phyloP scores from a whole-genome alignment of 768 basidiomycete species.

The Fistulinella prunicolor region DNA sequence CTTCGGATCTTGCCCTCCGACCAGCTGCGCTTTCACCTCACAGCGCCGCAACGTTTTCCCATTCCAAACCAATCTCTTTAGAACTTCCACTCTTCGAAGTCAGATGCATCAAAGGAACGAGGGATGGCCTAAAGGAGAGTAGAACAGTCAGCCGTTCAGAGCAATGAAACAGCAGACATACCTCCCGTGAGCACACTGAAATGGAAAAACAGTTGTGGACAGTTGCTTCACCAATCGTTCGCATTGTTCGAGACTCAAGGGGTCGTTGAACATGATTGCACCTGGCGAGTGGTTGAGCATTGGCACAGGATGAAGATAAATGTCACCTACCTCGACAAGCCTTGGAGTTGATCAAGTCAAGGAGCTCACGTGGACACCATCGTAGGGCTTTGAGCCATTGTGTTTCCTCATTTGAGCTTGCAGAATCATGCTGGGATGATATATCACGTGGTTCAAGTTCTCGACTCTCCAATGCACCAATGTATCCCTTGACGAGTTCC shows the following conservation, averaged over 20 bases:
- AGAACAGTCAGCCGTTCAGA: not conserved
- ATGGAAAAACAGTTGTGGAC: conserved; percentile 74
- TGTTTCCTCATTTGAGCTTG: conserved; percentile 19
- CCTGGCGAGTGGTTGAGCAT: conserved; percentile 45
- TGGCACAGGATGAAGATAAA: not conserved
- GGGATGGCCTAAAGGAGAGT: conserved; percentile 43
- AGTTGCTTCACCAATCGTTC: conserved; percentile 63
- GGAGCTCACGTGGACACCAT: conserved; percentile 77
- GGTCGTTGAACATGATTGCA: conserved; percentile 96
- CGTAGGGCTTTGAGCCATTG: conserved; percentile 71
- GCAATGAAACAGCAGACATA: conserved; percentile 20
- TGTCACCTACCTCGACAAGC: conserved; percentile 80
- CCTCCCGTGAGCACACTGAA: conserved; percentile 97
- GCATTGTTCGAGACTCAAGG: conserved; percentile 66
- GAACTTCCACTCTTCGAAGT: conserved; percentile 12
- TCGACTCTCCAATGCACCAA: conserved; percentile 58
- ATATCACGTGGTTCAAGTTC: conserved; percentile 26
- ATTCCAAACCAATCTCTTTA: conserved; percentile 23
- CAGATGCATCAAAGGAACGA: conserved; percentile 47
- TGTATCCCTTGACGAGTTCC: conserved; percentile 69
- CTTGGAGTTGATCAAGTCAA: conserved; percentile 90
- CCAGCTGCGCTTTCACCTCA: no score
- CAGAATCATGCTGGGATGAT: conserved; percentile 10
- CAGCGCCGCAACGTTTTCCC: conserved; percentile 24
- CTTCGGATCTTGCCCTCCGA: no score